Evolutionary conservation across 2,329 filamentous ascomycete species (phyloP), one percentile per base, ranked within the genome.

Genomic region (Zalaria obscura): DNA sequence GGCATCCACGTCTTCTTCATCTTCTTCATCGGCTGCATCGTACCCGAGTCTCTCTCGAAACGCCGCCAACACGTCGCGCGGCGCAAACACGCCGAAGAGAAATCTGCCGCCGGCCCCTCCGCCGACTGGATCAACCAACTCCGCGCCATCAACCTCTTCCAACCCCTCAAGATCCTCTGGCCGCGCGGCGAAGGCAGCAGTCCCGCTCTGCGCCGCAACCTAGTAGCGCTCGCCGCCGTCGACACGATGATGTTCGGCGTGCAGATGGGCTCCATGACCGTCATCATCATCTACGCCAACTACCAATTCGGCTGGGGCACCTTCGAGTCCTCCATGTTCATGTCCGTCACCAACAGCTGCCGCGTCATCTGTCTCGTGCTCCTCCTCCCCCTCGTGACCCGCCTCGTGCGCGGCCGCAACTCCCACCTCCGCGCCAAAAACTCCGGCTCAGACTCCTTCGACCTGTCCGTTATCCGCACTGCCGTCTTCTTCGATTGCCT

Each of bases 31-130:
- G 57, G 73, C 4, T 68, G 91, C 36, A 51, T 83, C 27, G 71
- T 93, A 2, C 91, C 91, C 0, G 91, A 98, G 55, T 95, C 88
- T 0, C 63, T 96, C 0, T 83, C 83, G 5, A 74, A 76, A 55
- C 75, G 76, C 44, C 77, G 83, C 4, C 86, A 89, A 58, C 56
- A 72, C 27, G 60, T 70, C 3, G 87, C 87, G 1, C 75, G 77
- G 8, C 78, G 86, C 44, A 85, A 81, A 53, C 70, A 83, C 52
- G 63, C 65, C 33, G 55, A 57, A 27, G 57, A 63, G 35, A 48
- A 59, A 3, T 54, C 56, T 5, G 51, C 55, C 18, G 46, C 49
- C 32, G 58, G 58, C 29, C 58, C 54, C 4, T 52, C 58, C 3
- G 57, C 62, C 1, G 56, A 66, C 41, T 67, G 61, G 62, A 61